Evolutionary conservation across 192 early-diverging fungal genomes (phyloP).

Genomic region (Rhizophagus prolifer): DNA sequence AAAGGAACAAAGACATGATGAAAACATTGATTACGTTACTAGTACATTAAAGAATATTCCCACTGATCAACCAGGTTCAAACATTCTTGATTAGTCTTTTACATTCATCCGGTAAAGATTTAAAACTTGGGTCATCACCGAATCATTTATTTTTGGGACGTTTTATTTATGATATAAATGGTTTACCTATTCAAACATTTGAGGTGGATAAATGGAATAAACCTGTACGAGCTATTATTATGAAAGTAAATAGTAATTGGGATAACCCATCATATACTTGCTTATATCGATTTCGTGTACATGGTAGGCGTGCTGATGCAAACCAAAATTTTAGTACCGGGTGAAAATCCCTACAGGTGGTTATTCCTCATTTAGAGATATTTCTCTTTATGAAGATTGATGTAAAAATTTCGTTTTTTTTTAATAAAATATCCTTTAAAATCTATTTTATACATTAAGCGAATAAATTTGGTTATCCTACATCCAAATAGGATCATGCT

Average conservation of each 20-base stretch:
- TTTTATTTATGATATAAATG: constrained; percentile 16
- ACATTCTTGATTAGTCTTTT: background rate
- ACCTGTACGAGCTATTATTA: constrained; percentile 49
- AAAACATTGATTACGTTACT: background rate
- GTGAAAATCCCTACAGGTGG: background rate
- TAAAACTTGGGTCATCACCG: constrained; percentile 22
- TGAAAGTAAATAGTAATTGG: constrained; percentile 70
- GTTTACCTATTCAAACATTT: constrained; percentile 16
- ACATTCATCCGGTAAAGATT: background rate
- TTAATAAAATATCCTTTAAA: background rate
- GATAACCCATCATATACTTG: constrained; percentile 72
- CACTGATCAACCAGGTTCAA: background rate
- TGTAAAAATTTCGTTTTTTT: background rate
- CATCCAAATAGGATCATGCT: too few species aligned
- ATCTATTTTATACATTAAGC: background rate
- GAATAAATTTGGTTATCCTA: too few species aligned
- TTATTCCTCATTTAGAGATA: background rate
- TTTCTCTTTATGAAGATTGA: background rate
- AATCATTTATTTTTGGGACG: constrained; percentile 20
- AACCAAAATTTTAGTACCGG: background rate
- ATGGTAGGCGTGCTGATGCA: background rate
- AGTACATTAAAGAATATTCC: background rate
- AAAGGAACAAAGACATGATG: background rate
- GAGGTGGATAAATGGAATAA: constrained; percentile 32
- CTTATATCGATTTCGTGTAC: constrained; percentile 73